A percentile compares a stretch with the other conserved stretches of the same genome.
phyloP scores from a whole-genome alignment of 805 yeast genomes.

The Yarrowia divulgata region DNA sequence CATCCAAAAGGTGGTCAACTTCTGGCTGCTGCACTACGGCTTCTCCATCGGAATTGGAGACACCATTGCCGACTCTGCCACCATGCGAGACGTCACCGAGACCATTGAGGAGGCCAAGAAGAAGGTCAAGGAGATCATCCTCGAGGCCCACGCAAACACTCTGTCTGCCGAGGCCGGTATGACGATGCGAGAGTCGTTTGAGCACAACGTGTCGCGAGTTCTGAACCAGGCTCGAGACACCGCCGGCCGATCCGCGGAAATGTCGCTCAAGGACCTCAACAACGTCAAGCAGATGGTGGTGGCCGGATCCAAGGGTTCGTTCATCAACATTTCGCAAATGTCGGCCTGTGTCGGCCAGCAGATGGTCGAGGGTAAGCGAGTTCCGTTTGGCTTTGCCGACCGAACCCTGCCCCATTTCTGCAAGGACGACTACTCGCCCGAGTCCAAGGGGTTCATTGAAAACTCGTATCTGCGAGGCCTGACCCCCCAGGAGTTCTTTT shows the following conservation, averaged over 20 bases:
- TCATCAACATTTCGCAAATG: conserved; percentile 98
- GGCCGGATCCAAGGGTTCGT: conserved; percentile 99
- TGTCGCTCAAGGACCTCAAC: conserved; percentile 89
- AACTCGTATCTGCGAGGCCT: conserved; percentile 96
- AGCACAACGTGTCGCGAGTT: conserved; percentile 93
- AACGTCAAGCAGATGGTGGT: conserved; percentile 99
- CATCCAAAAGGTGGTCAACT: conserved; percentile 93
- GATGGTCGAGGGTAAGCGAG: conserved; percentile 99
- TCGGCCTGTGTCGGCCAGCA: conserved; percentile 99
- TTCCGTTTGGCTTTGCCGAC: conserved; percentile 95
- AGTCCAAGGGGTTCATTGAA: conserved; percentile 97
- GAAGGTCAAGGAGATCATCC: conserved; percentile 91
- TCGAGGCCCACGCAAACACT: conserved; percentile 87
- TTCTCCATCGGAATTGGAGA: conserved; percentile 99
- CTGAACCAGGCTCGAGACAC: conserved; percentile 98
- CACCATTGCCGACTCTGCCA: conserved; percentile 96
- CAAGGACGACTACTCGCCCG: conserved; percentile 98
- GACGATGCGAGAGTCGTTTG: conserved; percentile 98
- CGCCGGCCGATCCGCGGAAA: conserved; percentile 98
- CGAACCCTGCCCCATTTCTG: conserved; percentile 98
- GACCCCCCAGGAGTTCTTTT: conserved; percentile 98
- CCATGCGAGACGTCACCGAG: conserved; percentile 91
- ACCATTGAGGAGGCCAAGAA: conserved; percentile 92
- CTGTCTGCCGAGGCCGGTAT: conserved; percentile 98
- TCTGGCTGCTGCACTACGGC: conserved; percentile 95